phyloP scores from a whole-genome alignment of 2,329 filamentous ascomycete genomes.

The Pseudophaeomoniella oleicola region DNA sequence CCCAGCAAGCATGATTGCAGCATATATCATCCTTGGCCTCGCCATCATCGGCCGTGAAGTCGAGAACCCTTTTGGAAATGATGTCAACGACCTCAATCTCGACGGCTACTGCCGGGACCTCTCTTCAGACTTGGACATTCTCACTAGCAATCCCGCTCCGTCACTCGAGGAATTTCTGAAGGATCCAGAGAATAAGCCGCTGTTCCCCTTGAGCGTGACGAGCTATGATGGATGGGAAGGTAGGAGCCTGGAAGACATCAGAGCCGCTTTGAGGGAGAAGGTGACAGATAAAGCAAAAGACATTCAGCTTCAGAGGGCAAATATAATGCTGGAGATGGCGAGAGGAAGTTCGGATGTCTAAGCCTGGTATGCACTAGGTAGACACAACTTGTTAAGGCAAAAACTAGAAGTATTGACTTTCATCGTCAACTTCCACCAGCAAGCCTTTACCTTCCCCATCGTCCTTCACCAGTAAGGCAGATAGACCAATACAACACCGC shows the following conservation, averaged over 20 bases:
- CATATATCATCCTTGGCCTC: constrained; percentile 73
- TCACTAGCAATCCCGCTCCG: constrained; percentile 45
- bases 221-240: constrained; percentile 35
- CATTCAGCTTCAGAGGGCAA: constrained; percentile 7
- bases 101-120: constrained; percentile 66
- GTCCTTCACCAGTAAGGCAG: too few relatives aligned
- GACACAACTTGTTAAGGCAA: too few relatives aligned
- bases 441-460: too few relatives aligned
- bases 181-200: constrained; percentile 33
- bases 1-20: constrained; percentile 54
- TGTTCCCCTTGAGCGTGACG: constrained; percentile 40
- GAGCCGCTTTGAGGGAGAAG: constrained; percentile 24
- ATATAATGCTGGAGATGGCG: constrained; percentile 6
- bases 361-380: too few relatives aligned
- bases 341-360: too few relatives aligned
- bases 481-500: too few relatives aligned
- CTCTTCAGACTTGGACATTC: constrained; percentile 57
- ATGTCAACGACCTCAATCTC: constrained; percentile 69
- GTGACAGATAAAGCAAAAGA: constrained; percentile 9
- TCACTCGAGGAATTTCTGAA: constrained; percentile 37
- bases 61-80: constrained; percentile 71
- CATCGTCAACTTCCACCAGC: too few relatives aligned
- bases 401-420: too few relatives aligned
- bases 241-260: constrained; percentile 32
- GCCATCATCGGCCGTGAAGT: constrained; percentile 65